Conservation (phyloP, 2,329 filamentous ascomycete genomes). For the Hortaea sp. region DNA sequence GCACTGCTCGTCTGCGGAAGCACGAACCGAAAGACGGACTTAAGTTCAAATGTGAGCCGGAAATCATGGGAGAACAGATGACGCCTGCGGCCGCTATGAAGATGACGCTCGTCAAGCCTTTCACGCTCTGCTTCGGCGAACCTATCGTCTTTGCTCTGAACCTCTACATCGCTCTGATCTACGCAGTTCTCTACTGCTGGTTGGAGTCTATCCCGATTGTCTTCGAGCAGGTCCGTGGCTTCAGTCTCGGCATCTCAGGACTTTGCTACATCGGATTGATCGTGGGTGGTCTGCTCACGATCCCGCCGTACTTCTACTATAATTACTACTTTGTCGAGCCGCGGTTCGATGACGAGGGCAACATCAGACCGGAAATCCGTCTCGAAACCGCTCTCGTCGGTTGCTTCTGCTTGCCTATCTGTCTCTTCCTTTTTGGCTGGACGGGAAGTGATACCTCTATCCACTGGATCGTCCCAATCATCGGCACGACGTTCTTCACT, state of each 20-base stretch:
- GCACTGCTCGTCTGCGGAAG: constrained; percentile 51
- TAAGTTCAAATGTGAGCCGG: constrained; percentile 50
- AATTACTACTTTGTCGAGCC: constrained; percentile 19
- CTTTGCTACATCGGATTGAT: constrained; percentile 25
- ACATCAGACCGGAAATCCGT: constrained; percentile 17
- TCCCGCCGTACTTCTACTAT: constrained; percentile 17
- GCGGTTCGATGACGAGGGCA: constrained; percentile 11
- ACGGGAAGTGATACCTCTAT: constrained; percentile 14
- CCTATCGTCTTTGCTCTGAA: constrained; percentile 24
- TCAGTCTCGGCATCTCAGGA: constrained; percentile 27
- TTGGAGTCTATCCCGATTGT: constrained; percentile 31
- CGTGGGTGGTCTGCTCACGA: constrained; percentile 19
- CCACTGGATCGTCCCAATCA: constrained; percentile 31
- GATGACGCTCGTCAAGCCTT: constrained; percentile 43
- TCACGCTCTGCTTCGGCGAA: constrained; percentile 24
- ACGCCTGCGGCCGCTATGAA: constrained; percentile 37
- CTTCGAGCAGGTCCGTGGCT: constrained; percentile 31
- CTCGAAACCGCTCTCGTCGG: constrained; percentile 20
- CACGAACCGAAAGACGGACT: constrained; percentile 41
- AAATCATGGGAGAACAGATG: constrained; percentile 52
- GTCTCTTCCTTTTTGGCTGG: constrained; percentile 26
- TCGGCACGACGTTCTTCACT: constrained; percentile 33
- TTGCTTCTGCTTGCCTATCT: constrained; percentile 17
- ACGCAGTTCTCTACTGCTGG: constrained; percentile 27
- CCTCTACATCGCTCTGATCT: constrained; percentile 24